Evolutionary conservation across 352 stramenopile species (phyloP), one percentile per base, ranked within the genome.

Genomic region (Vaucheria bursata): DNA sequence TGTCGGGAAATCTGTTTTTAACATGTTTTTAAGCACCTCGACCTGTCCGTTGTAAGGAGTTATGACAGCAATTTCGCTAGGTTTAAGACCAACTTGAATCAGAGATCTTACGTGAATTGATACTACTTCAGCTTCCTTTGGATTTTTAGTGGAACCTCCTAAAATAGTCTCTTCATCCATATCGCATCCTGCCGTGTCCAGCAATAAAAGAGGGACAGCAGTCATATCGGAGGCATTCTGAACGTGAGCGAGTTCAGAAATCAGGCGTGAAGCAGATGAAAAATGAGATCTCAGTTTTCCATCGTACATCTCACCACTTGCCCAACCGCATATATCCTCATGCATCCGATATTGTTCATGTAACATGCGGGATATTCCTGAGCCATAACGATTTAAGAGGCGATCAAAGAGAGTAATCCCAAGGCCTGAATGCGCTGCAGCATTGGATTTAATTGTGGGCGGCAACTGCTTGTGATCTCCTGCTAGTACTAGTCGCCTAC

Each of bases 261-360:
- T n/a, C n/a, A n/a, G n/a, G n/a, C n/a, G n/a, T n/a, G n/a, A n/a
- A n/a, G n/a, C n/a, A n/a, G n/a, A n/a, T n/a, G n/a, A n/a, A n/a
- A n/a, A n/a, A n/a, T n/a, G n/a, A n/a, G n/a, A n/a, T n/a, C n/a
- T n/a, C n/a, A 97, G 80, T 31, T 87, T 84, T 6, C 90, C 89
- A 65, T 92, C 80, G 85, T 99, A 99, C 92, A 98, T 97, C 1
- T 91, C 91, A 18, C 0, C 2, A 33, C 0, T 66, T 45, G 93
- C 92, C 95, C 95, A 99, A 71, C 94, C 85, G 70, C 91, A 92
- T 72, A 99, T 98, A 34, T 91, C 79, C 45, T 90, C 79, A 80
- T 98, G 91, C 96, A 98, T 98, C 53, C 95, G 91, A 78, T 98
- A 98, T 87, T 99, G 95, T 2, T 92, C 93, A 45, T 92, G 87